Conservation (phyloP, 768 basidiomycete species). For the Infundibulicybe gibba region DNA sequence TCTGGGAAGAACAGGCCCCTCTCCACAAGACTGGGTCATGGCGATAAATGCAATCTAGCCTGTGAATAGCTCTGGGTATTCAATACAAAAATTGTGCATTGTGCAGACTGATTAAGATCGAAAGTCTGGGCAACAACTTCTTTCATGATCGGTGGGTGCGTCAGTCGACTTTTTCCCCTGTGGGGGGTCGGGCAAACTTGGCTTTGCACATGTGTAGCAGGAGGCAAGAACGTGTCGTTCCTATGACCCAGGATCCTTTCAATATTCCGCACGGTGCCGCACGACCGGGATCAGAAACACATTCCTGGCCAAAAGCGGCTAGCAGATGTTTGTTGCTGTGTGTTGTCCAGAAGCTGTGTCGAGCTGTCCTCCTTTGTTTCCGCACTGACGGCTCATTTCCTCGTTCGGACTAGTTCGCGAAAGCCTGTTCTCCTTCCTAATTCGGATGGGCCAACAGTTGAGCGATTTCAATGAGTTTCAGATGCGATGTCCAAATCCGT, state of each 20-base stretch:
- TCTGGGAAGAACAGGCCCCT: too few relatives aligned
- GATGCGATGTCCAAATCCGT: constrained; percentile 12
- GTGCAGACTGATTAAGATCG: too few relatives aligned
- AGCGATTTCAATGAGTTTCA: constrained; percentile 9
- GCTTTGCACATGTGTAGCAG: too few relatives aligned
- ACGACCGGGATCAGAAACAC: constrained; percentile 18
- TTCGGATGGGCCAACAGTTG: constrained; percentile 6
- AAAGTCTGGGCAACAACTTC: background rate
- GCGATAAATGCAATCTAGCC: constrained; percentile 1
- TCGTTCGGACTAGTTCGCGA: constrained; percentile 7
- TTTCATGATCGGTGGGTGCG: constrained; percentile 15
- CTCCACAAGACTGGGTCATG: constrained; percentile 11
- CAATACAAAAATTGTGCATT: too few relatives aligned
- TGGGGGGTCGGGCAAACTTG: too few relatives aligned
- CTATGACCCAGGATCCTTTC: constrained; percentile 21
- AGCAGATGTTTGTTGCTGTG: constrained; percentile 5
- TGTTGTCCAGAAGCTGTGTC: background rate
- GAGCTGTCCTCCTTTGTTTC: constrained; percentile 5
- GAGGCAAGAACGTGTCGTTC: constrained; percentile 21
- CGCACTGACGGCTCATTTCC: constrained; percentile 10
- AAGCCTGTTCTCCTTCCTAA: constrained; percentile 5
- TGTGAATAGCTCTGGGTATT: background rate
- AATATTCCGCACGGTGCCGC: constrained; percentile 21
- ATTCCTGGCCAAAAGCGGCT: background rate
- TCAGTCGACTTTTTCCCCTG: constrained; percentile 4